These are phyloP conservation scores for Phlebiopsis gigantea DNA, from an alignment of 768 basidiomycete genomes.

Conservation along the genomic window DNA sequence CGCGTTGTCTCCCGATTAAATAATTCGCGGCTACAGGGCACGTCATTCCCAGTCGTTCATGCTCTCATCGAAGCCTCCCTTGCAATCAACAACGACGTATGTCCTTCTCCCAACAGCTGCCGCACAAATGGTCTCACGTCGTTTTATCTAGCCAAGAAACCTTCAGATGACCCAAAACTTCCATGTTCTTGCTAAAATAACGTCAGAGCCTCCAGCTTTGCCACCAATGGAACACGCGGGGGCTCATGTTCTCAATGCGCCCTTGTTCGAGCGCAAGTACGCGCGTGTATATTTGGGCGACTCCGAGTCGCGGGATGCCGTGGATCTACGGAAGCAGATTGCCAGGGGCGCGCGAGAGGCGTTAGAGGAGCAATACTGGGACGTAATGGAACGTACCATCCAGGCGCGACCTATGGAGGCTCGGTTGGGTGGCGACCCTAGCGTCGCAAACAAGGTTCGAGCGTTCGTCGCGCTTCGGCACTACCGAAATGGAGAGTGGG, in stretches of 20 bases:
- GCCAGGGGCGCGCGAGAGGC: conserved; percentile 74
- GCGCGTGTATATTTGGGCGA: conserved; percentile 72
- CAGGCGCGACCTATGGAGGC: conserved; percentile 82
- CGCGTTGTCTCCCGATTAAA: conserved; percentile 77
- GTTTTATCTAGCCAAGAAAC: conserved; percentile 32
- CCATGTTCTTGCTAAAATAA: conserved; percentile 72
- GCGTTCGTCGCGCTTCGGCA: conserved; percentile 81
- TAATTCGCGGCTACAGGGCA: conserved; percentile 60
- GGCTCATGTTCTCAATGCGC: conserved; percentile 78
- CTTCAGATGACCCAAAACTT: conserved; percentile 66
- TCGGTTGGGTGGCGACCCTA: conserved; percentile 85
- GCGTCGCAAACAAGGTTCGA: conserved; percentile 81
- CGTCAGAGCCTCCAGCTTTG: conserved; percentile 66
- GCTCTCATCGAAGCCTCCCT: conserved; percentile 63
- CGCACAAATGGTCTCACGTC: not conserved
- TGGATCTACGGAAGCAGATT: conserved; percentile 64
- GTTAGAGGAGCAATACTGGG: conserved; percentile 87
- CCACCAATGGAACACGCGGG: conserved; percentile 75
- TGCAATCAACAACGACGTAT: conserved; percentile 52
- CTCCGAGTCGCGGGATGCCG: conserved; percentile 58
- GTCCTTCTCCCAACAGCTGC: conserved; percentile 16
- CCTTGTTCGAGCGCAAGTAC: conserved; percentile 76
- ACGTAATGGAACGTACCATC: conserved; percentile 76
- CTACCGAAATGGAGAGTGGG: conserved; percentile 79
- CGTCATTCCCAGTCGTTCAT: conserved; percentile 73